phyloP scores from a whole-genome alignment of 192 early-diverging fungal genomes.

The Mortierella alpina region DNA sequence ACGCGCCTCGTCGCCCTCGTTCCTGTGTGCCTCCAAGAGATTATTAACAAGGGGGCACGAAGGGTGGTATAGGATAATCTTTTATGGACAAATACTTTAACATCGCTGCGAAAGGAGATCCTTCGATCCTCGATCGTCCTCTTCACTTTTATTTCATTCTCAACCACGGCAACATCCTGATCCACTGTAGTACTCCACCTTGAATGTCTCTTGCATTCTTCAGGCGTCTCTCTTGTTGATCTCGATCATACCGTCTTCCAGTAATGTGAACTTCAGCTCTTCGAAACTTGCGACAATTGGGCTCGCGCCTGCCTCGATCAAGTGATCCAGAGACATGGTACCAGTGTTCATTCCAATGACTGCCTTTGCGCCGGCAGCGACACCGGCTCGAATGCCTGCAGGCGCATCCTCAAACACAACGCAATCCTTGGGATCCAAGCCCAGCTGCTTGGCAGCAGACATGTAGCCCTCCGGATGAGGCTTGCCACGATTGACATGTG shows the following conservation, averaged over 20 bases:
- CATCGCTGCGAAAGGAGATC: not conserved
- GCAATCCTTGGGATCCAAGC: conserved; percentile 48
- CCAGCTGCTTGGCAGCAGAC: conserved; percentile 43
- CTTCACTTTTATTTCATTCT: too few species aligned
- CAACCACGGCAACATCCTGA: not conserved
- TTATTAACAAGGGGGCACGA: not conserved
- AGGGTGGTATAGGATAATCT: not conserved
- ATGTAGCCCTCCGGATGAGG: conserved; percentile 60
- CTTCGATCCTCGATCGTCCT: too few species aligned
- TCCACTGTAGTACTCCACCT: not conserved
- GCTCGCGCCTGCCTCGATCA: conserved; percentile 56
- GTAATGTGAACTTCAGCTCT: conserved; percentile 43
- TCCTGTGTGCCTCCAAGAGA: not conserved
- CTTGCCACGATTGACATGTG: conserved; percentile 47
- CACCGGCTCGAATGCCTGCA: conserved; percentile 57
- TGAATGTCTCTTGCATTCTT: not conserved
- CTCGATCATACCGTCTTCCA: conserved; percentile 53
- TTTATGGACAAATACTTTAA: not conserved
- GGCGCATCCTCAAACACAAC: conserved; percentile 68
- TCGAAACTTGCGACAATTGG: conserved; percentile 54
- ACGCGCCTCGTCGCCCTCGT: too few species aligned
- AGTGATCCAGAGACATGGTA: conserved; percentile 55
- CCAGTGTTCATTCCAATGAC: conserved; percentile 51
- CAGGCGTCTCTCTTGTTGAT: conserved; percentile 26
- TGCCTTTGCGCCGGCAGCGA: conserved; percentile 48